Percentiles rank a stretch among this genome's conserved stretches.
phyloP scores from a whole-genome alignment of 2,329 filamentous ascomycete genomes.

The Phaeophleospora eucalypticola region DNA sequence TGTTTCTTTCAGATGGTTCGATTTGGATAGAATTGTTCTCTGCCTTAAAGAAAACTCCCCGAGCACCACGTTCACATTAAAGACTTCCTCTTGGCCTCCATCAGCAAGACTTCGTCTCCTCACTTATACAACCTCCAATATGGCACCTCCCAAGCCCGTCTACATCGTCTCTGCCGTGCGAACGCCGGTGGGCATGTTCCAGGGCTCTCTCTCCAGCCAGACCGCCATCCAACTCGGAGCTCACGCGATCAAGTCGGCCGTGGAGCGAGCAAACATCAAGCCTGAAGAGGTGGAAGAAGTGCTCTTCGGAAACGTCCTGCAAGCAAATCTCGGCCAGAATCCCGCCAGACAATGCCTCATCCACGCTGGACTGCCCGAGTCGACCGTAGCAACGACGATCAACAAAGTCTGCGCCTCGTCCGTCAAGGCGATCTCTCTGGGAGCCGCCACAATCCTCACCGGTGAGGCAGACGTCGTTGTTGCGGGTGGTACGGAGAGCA shows the following conservation, averaged over 20 bases:
- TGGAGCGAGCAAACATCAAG: conserved; percentile 84
- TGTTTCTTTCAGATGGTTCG: not conserved
- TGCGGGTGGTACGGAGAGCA: conserved; percentile 92
- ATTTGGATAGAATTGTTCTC: conserved; percentile 3
- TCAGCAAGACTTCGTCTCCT: not conserved
- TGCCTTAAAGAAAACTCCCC: not conserved
- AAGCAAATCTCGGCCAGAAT: conserved; percentile 92
- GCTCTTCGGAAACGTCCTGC: conserved; percentile 97
- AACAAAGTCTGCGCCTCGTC: conserved; percentile 99
- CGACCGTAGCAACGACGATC: conserved; percentile 81
- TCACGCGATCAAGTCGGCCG: conserved; percentile 76
- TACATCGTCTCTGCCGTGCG: conserved; percentile 81
- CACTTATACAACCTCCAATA: conserved; percentile 35
- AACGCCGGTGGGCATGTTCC: conserved; percentile 89
- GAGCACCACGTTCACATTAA: not conserved
- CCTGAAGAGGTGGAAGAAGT: conserved; percentile 89
- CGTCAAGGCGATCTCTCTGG: conserved; percentile 90
- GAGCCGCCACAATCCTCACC: conserved; percentile 94
- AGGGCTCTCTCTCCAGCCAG: conserved; percentile 85
- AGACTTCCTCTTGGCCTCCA: not conserved
- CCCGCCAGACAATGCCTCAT: conserved; percentile 93
- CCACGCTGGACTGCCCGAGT: conserved; percentile 75
- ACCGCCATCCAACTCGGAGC: conserved; percentile 82
- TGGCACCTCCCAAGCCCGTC: conserved; percentile 78
- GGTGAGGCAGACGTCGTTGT: conserved; percentile 91